Evolutionary conservation across 306 rosid species (phyloP).

Genomic region (Trifolium repens): DNA sequence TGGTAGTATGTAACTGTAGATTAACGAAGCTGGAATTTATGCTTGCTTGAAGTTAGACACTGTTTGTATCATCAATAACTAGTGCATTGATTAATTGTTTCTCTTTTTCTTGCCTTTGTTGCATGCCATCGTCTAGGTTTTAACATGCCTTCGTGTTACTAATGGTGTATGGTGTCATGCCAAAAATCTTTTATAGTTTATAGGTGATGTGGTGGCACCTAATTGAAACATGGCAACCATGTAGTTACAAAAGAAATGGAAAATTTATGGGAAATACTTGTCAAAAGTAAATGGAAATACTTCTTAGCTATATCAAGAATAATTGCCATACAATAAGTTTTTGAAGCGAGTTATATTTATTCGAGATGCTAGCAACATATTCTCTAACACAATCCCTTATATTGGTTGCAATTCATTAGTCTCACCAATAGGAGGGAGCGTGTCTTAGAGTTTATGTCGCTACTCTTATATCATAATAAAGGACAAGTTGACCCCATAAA

Average conservation of each 20-base stretch:
- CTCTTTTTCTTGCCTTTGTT: constrained; percentile 11
- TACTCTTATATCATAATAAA: too few relatives aligned
- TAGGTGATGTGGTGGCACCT: neutral
- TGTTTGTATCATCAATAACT: constrained; percentile 22
- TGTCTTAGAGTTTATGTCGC: too few relatives aligned
- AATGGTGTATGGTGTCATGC: constrained; percentile 7
- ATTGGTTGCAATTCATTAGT: neutral
- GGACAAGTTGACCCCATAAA: too few relatives aligned
- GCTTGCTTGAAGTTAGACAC: constrained; percentile 1
- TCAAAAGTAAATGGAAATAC: neutral
- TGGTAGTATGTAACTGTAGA: constrained; percentile 28
- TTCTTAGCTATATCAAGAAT: constrained; percentile 1
- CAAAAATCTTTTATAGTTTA: constrained; percentile 12
- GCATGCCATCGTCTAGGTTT: constrained; percentile 36
- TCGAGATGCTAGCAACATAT: neutral
- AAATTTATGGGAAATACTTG: neutral
- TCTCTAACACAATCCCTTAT: neutral
- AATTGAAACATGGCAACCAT: neutral
- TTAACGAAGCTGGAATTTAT: neutral
- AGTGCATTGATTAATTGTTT: constrained; percentile 24
- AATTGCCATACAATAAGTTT: neutral
- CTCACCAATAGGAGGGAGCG: neutral
- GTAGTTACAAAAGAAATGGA: constrained; percentile 2
- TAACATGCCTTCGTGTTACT: neutral
- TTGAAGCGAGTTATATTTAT: too few relatives aligned